Base-by-base conservation (phyloP, 768 basidiomycete species). In the Agaricus subrufescens region DNA sequence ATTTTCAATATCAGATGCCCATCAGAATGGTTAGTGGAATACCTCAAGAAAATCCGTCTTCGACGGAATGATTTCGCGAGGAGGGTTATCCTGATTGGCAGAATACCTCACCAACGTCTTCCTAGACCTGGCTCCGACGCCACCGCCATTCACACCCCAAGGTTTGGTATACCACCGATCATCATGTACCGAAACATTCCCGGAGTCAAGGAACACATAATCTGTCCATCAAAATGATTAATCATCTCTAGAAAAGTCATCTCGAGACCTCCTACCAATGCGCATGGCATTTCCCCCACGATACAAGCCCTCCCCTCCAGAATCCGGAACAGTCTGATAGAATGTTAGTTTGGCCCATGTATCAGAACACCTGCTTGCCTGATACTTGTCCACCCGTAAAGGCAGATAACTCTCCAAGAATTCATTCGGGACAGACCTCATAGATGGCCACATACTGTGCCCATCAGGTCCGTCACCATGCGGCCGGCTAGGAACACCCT, bases 81-180 rank as follows among this genome's bases (percentile, higher is more conserved):
- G 60, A 27, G 63, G 62, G 46, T 65, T 62, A 15, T 43, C 48
- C 7, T 58, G 52, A 25, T 62, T 60, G 19, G 56, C 50, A 46
- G 64, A 62, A 47, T 60, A 61, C 46, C 59, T 58, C 10, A 67
- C 59, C 2, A 70, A 58, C 9, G 63, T 63, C 57, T 69, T 69
- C 23, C 52, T 61, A 9, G 66, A 67, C 19, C 68, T 60, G 25
- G 56, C 46, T 4, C 67, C 66, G 30, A 66, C 62, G 30, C 65
- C 65, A 12, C 68, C 68, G 46, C 67, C 68, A 53, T 70, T 66
- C n/a, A 70, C 68, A 40, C 68, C 68, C 68, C 68, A 70, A n/a
- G 68, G 68, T 52, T 67, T 68, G 9, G 68, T 70, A 43, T 66
- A 62, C 66, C 68, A 70, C 4, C 68, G 64, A 39, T 70, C 68